phyloP scores from a whole-genome alignment of 2,329 filamentous ascomycete genomes.

The Colletotrichum neosansevieriae region DNA sequence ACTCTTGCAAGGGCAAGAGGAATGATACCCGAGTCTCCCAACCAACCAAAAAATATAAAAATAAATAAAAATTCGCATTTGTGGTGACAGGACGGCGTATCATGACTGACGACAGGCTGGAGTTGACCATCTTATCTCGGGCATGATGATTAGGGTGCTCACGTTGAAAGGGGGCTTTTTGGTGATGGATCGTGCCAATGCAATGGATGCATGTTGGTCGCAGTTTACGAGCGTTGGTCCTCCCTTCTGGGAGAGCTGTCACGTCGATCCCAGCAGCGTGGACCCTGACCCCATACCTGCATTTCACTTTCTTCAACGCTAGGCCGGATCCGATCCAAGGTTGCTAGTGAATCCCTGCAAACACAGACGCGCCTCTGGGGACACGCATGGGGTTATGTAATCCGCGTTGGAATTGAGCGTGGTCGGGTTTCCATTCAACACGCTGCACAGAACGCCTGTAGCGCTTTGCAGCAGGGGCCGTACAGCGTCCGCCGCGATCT shows the following conservation, averaged over 20 bases:
- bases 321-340: conserved; percentile 30
- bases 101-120: too few relatives aligned
- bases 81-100: background rate
- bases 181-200: background rate
- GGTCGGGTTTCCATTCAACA: background rate
- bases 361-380: conserved; percentile 37
- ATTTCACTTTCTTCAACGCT: conserved; percentile 39
- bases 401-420: conserved; percentile 16
- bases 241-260: conserved; percentile 16
- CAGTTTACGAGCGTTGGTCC: conserved; percentile 1
- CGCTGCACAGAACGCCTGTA: conserved; percentile 14
- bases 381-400: conserved; percentile 28
- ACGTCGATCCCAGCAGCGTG: conserved; percentile 35
- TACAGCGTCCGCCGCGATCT: conserved; percentile 1
- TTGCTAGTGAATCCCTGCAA: conserved; percentile 29
- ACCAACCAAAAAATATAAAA: too few relatives aligned
- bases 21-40: conserved; percentile 39
- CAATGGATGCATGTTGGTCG: conserved; percentile 7
- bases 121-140: too few relatives aligned
- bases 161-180: background rate
- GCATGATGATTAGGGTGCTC: too few relatives aligned
- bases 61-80: too few relatives aligned
- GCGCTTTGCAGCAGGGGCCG: conserved; percentile 4
- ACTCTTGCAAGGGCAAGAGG: conserved; percentile 35
- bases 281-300: conserved; percentile 36